Percentiles rank a stretch among this genome's conserved stretches.
Conservation (phyloP, 345 rosid genomes). For the Rhodamnia argentea region DNA sequence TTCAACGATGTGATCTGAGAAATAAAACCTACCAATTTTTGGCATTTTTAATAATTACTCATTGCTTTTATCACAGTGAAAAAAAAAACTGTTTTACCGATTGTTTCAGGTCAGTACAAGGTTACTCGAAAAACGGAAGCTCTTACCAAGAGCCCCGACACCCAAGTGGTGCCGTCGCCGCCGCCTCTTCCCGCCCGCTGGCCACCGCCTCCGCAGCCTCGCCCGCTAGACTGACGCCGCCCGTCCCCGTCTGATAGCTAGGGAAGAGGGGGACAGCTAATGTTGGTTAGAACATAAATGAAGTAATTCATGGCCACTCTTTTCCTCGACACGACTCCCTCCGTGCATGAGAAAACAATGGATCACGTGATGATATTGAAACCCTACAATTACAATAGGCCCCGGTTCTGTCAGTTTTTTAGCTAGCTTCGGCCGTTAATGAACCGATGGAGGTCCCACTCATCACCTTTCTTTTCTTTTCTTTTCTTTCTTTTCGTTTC, state of each 20-base stretch:
- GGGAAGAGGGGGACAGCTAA: background rate
- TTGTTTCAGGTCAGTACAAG: no score
- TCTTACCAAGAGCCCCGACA: no score
- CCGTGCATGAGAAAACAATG: background rate
- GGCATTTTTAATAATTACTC: background rate
- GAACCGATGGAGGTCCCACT: background rate
- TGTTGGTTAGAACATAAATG: background rate
- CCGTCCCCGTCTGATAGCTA: background rate
- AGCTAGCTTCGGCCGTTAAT: background rate
- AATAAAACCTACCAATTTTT: background rate
- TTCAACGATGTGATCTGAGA: background rate
- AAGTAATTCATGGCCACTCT: background rate
- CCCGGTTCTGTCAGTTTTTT: background rate
- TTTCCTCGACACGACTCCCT: background rate
- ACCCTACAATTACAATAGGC: background rate
- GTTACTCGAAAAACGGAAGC: no score
- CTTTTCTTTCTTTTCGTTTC: rapidly evolving
- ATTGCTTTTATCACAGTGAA: no score
- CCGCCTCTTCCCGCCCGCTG: no score
- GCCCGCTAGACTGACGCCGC: no score
- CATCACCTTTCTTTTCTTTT: background rate
- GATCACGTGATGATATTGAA: background rate
- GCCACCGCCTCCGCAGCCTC: no score
- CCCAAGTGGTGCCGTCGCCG: no score
- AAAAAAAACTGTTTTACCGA: background rate